Evolutionary conservation across 305 asterid species (phyloP), one percentile per base, ranked within the genome.

Genomic region (Fraxinus sp.): DNA sequence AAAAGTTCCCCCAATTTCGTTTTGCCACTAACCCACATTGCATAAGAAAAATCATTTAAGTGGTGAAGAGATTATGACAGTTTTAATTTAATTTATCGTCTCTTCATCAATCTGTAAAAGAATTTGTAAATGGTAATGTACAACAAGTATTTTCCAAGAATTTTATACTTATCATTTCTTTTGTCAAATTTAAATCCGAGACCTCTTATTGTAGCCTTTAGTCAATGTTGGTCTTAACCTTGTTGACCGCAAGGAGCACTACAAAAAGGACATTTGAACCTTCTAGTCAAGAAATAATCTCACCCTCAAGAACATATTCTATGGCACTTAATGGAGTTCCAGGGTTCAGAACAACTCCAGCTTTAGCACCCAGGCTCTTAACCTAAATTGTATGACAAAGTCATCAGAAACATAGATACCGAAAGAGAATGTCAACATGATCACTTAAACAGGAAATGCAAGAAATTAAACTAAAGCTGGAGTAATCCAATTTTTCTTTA

Each of bases 281-380:
- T 44, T 37, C 36, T 78, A 82, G 44, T 3, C 32, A 77, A 41
- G 30, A 46, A 20, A 49, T 73, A 80, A 77, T 49, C 95, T 89
- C 93, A 97, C 99, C 96, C 75, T 97, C 99, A 85, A 97, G 95
- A 76, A 97, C 91, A 89, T 93, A 97, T 82, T 95, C 99, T 78
- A 97, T 95, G 85, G 95, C 85, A 62, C 79, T 87, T 90, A 97
- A 86, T 74, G 99, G 91, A 78, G 99, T 95, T 81, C 83, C 98
- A 75, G 99, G 99, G 90, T 97, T 97, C 88, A 97, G 92, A 81
- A 97, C 99, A 66, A 97, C 99, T 88, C 99, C 99, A 83, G 98
- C 99, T 90, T 97, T 97, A 78, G 99, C 99, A 79, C 99, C 98
- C 85, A 97, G 84, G 86, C 90, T 84, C 89, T 95, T 95, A 79